Percentiles rank a stretch among this genome's conserved stretches.
Conservation (phyloP, 495 filamentous ascomycete species). For the Immersiella caudata region DNA sequence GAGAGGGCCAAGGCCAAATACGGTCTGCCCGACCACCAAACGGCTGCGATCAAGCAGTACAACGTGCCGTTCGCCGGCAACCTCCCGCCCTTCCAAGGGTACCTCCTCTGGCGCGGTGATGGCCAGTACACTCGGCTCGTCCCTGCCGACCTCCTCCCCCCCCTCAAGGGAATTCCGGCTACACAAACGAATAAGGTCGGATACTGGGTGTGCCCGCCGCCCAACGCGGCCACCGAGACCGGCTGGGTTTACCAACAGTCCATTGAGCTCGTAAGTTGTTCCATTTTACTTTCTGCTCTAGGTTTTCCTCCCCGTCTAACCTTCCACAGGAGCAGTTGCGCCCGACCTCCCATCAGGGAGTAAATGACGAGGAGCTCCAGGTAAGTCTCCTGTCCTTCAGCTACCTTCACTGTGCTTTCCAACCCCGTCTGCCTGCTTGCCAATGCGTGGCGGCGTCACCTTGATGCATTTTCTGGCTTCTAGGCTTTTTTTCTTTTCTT, state of each 20-base stretch:
- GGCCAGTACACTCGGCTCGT: slow-evolving; percentile 64
- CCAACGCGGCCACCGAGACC: slow-evolving; percentile 36
- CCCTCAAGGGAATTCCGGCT: slow-evolving; percentile 40
- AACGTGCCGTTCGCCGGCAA: background rate
- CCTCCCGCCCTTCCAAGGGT: slow-evolving; percentile 37
- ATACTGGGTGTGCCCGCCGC: slow-evolving; percentile 48
- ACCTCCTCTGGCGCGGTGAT: slow-evolving; percentile 60
- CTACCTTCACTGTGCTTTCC: background rate
- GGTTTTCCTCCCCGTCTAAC: slow-evolving; percentile 4
- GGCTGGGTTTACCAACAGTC: slow-evolving; percentile 32
- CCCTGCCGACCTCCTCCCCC: slow-evolving; percentile 65
- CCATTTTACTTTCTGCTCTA: no score
- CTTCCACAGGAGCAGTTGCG: background rate
- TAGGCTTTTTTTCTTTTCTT: background rate
- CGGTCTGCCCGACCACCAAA: background rate
- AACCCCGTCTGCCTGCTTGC: background rate
- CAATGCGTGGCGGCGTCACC: background rate
- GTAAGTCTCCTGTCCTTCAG: background rate
- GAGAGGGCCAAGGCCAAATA: background rate
- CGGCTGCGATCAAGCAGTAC: background rate
- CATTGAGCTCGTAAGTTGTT: slow-evolving; percentile 24
- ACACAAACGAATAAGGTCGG: slow-evolving; percentile 33
- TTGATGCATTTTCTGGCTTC: background rate
- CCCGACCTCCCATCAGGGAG: slow-evolving; percentile 3
- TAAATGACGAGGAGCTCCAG: slow-evolving; percentile 18